A percentile compares a stretch with the other conserved stretches of the same genome.
Conservation (phyloP, 225 moss, liverwort and hornwort species). For the Physcomitrium patens region DNA sequence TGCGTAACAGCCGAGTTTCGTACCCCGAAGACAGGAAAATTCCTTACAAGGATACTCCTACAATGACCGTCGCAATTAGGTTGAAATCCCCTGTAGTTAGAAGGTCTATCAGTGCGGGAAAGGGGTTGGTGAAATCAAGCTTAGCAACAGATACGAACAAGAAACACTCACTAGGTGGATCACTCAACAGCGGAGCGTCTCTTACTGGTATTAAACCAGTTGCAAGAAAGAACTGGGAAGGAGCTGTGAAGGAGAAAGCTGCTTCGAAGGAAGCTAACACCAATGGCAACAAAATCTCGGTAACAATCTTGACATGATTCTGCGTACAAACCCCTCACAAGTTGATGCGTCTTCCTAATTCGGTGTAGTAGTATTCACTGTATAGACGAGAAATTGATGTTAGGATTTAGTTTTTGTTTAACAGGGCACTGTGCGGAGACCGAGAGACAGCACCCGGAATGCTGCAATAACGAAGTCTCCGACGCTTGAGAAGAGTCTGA, state of each 20-base stretch:
- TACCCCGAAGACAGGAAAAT: slow-evolving; percentile 63
- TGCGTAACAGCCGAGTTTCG: slow-evolving; percentile 42
- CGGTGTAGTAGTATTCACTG: not conserved
- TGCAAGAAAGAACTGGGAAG: slow-evolving; percentile 66
- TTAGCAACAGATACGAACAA: slow-evolving; percentile 33
- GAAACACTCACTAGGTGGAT: slow-evolving; percentile 47
- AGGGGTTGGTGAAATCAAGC: slow-evolving; percentile 38
- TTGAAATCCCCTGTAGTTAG: slow-evolving; percentile 54
- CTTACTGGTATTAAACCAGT: slow-evolving; percentile 32
- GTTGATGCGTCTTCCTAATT: not conserved
- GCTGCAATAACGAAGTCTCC: slow-evolving; percentile 42
- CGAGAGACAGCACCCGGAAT: slow-evolving; percentile 72
- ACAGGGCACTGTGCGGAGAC: slow-evolving; percentile 66
- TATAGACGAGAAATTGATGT: not conserved
- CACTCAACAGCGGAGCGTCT: slow-evolving; percentile 34
- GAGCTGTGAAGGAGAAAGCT: slow-evolving; percentile 51
- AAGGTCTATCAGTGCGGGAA: slow-evolving; percentile 44
- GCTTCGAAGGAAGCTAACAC: slow-evolving; percentile 33
- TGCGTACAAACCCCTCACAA: no score
- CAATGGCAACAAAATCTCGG: slow-evolving; percentile 45
- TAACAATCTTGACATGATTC: not conserved
- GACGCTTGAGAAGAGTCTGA: slow-evolving; percentile 49
- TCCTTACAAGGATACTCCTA: slow-evolving; percentile 42
- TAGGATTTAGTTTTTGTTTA: not conserved
- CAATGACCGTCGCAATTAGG: slow-evolving; percentile 37